These are phyloP conservation scores for Fusarium decemcellulare DNA, from an alignment of 2,329 filamentous ascomycete genomes.

Conservation along the genomic window DNA sequence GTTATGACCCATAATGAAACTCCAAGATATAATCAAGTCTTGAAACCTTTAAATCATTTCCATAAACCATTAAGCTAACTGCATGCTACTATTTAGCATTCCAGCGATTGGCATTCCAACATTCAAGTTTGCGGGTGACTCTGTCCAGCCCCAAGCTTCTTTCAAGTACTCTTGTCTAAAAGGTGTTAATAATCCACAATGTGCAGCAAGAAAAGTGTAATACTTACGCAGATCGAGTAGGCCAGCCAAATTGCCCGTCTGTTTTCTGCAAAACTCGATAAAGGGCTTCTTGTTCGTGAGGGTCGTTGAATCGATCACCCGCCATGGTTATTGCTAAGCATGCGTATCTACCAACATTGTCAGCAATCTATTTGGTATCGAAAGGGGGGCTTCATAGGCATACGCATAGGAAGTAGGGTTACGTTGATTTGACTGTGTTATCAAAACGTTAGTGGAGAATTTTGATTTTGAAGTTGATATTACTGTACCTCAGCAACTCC, in stretches of 20 bases:
- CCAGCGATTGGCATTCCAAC: constrained; percentile 40
- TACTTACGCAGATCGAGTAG: constrained; percentile 47
- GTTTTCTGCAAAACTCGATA: constrained; percentile 52
- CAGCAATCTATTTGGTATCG: background rate
- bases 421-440: constrained; percentile 40
- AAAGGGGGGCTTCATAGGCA: background rate
- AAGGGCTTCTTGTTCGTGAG: constrained; percentile 55
- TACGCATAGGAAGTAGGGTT: constrained; percentile 43
- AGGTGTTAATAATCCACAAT: background rate
- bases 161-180: constrained; percentile 40
- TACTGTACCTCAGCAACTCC: constrained; percentile 47
- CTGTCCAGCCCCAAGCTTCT: constrained; percentile 44
- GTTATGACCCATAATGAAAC: background rate
- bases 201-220: fast-evolving
- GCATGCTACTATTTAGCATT: constrained; percentile 39
- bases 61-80: constrained; percentile 11
- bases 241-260: constrained; percentile 47
- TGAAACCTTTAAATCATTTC: background rate
- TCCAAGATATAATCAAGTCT: background rate
- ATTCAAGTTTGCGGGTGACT: constrained; percentile 33
- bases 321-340: constrained; percentile 49
- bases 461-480: too few species aligned
- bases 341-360: constrained; percentile 38
- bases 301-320: constrained; percentile 56
- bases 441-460: background rate